These are phyloP conservation scores for Raddia guianensis DNA, from an alignment of 176 grass and related monocot genomes.

Conservation along the genomic window DNA sequence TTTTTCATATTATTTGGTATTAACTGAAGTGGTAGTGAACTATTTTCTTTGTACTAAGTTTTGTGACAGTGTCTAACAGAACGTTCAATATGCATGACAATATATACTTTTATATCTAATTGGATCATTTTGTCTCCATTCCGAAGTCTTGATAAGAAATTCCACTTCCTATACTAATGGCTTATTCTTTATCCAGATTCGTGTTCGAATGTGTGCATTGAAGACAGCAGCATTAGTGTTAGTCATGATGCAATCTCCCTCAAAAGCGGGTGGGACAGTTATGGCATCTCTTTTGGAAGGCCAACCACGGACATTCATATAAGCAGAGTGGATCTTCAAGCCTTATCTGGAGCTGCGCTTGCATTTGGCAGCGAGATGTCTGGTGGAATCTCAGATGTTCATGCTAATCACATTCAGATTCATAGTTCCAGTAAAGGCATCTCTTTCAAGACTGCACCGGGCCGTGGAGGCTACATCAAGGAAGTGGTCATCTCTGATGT, in stretches of 20 bases:
- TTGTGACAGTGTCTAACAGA: not conserved
- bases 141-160: not conserved
- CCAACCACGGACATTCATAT: slow-evolving; percentile 63
- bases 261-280: slow-evolving; percentile 86
- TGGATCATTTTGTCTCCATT: not conserved
- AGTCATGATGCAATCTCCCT: slow-evolving; percentile 79
- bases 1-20: slow-evolving; percentile 9
- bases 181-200: slow-evolving; percentile 64
- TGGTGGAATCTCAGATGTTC: slow-evolving; percentile 74
- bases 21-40: slow-evolving; percentile 2
- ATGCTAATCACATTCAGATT: slow-evolving; percentile 48
- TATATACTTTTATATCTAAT: not conserved
- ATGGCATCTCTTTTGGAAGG: slow-evolving; percentile 71
- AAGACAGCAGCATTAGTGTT: slow-evolving; percentile 67
- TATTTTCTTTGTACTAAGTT: not conserved
- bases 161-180: slow-evolving; percentile 4
- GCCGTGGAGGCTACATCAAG: slow-evolving; percentile 69
- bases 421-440: slow-evolving; percentile 59
- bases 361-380: slow-evolving; percentile 95
- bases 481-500: slow-evolving; percentile 61
- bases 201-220: slow-evolving; percentile 70
- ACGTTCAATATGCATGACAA: slow-evolving; percentile 14
- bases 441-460: slow-evolving; percentile 63
- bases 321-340: slow-evolving; percentile 60
- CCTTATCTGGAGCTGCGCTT: slow-evolving; percentile 66